Base-by-base conservation (phyloP, 1,139 yeast genomes). In the Pichia terricola region DNA sequence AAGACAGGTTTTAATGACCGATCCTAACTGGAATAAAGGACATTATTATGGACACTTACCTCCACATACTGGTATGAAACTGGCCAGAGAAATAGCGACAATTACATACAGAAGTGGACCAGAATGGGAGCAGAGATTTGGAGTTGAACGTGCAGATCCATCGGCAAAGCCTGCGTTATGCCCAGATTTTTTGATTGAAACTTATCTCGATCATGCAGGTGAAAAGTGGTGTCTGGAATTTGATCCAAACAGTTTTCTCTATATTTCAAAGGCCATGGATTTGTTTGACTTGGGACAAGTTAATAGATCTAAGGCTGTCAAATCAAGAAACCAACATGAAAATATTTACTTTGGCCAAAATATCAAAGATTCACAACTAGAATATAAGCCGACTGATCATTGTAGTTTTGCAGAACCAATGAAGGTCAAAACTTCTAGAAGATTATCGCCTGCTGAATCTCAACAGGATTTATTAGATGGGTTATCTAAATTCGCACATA, bases 101-200 rank as follows among this genome's bases (percentile, higher is more conserved):
- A 87, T 89, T 40, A 87, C 96, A 0, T 88, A 88, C 61, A 72
- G 97, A 53, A 85, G 95, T 1, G 97, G 97, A 0, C 96, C 96
- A 1, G 97, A 88, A 62, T 88, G 97, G 97, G 97, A 88, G 60
- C 77, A 79, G 53, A 67, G 96, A 47, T 88, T 88, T 62, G 96
- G 96, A 2, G 75, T 94, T 47, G 87, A 83, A 55, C 70, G 97
- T 49, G 84, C 95, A 0, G 91, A 86, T 59, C 91, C 88, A 32
- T 67, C 79, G 5, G 72, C 70, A 49, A 74, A 83, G 5, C 96
- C 96, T 1, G 95, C 95, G 0, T 68, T 89, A 41, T 88, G 96
- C 62, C 95, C 96, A 0, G 97, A 88, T 58, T 88, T 87, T 59
- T 66, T 88, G 48, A 89, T 88, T 40, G 97, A 88, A 62, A 88